Base-by-base conservation (phyloP, 163 green algal species). In the Scenedesmus sp. region DNA sequence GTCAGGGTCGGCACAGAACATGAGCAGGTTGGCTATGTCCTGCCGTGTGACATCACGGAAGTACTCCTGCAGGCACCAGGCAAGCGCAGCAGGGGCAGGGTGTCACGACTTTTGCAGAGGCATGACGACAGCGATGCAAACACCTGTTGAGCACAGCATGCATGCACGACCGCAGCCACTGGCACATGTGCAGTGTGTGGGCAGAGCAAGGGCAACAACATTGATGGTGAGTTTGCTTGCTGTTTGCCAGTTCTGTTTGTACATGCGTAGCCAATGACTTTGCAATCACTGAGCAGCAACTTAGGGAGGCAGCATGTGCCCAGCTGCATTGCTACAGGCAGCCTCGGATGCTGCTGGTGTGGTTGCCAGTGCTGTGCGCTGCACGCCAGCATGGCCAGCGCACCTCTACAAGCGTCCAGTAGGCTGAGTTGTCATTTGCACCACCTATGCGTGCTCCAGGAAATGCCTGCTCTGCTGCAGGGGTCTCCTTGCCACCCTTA, bases 1-100 rank as follows among this genome's bases (percentile, higher is more conserved):
- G 24, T 92, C 56, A 42, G 93, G 93, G 85, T 95, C 90, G 2
- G 26, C 78, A 20, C 37, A 86, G 16, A 90, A 81, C 2, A 86
- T 83, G 59, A 96, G 76, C n/a, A 98, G 90, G 22, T 86, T 88
- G 13, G 89, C 81, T 16, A 98, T 65, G 78, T 98, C 96, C 46
- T 97, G 95, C 16, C 92, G 87, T 5, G 93, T 96, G 10, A 97
- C 86, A 68, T 97, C 94, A 0, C 96, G 92, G 83, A 98, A 98
- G 92, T 96, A 97, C 49, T 97, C 96, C 96, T 97, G 93, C 40
- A 42, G 40, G 3, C 51, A 24, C 18, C 53, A 80, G 26, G 30
- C 65, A 72, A 33, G 59, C 59, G 9, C 12, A 33, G 59, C 22
- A 33, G 2, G 20, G 1, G 13, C 22, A 6, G 59, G 24, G 9